phyloP scores from a whole-genome alignment of 2,329 filamentous ascomycete genomes.

The Penicillium sclerotiorum region DNA sequence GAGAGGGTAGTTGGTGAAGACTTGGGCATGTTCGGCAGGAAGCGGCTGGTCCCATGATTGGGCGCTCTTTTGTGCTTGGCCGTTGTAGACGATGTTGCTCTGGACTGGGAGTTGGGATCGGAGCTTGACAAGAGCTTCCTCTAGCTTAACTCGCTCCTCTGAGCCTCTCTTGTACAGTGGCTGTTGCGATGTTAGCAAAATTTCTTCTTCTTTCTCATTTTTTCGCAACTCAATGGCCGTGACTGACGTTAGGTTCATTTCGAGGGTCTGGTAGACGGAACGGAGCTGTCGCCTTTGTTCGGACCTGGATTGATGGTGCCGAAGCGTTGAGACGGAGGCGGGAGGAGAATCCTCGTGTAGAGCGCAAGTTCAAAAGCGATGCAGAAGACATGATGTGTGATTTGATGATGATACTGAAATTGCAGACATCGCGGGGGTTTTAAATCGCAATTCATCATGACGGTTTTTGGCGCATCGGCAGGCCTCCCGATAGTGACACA shows the following conservation, averaged over 20 bases:
- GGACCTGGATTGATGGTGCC: constrained; percentile 17
- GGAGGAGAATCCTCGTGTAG: constrained; percentile 16
- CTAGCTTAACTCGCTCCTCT: constrained; percentile 37
- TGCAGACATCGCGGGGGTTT: background rate
- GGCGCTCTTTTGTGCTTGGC: constrained; percentile 26
- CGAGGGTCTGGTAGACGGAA: constrained; percentile 35
- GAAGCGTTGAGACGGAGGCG: constrained; percentile 13
- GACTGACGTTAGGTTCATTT: constrained; percentile 41
- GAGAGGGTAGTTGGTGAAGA: constrained; percentile 79
- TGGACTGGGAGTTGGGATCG: constrained; percentile 38
- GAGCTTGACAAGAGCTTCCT: constrained; percentile 34
- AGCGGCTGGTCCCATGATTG: constrained; percentile 31
- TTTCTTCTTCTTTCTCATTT: background rate
- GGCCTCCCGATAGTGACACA: constrained; percentile 8
- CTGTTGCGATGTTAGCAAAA: constrained; percentile 10
- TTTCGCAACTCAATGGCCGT: background rate
- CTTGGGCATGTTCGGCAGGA: constrained; percentile 45
- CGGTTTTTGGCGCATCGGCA: constrained; percentile 5
- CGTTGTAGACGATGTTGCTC: constrained; percentile 33
- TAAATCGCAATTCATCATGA: constrained; percentile 8
- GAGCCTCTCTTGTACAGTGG: constrained; percentile 32
- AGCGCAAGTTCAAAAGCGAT: constrained; percentile 21
- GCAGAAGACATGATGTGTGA: constrained; percentile 20
- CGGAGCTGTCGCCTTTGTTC: constrained; percentile 30
- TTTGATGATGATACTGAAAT: background rate